These are phyloP conservation scores for Suzukiozyma palmioleophila DNA, from an alignment of 1,139 yeast species.

Conservation along the genomic window DNA sequence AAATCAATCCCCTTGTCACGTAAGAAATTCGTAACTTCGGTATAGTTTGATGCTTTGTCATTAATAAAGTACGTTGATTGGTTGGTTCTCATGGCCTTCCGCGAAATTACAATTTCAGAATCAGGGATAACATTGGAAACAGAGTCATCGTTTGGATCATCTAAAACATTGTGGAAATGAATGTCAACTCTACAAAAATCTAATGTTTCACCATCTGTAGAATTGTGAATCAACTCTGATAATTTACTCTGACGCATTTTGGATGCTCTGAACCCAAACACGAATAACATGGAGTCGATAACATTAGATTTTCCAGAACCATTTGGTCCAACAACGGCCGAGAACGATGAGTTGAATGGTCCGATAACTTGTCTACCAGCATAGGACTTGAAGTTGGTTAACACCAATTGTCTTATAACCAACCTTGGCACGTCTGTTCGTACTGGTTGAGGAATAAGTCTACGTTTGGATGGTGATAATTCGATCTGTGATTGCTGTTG, in stretches of 20 bases:
- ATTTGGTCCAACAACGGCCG: slow-evolving; percentile 99
- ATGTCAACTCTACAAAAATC: slow-evolving; percentile 87
- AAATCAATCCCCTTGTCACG: slow-evolving; percentile 88
- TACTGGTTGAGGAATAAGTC: slow-evolving; percentile 14
- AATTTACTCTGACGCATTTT: slow-evolving; percentile 96
- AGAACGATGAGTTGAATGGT: slow-evolving; percentile 88
- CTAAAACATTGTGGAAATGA: slow-evolving; percentile 78
- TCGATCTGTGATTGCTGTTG: slow-evolving; percentile 27
- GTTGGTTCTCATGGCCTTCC: slow-evolving; percentile 76
- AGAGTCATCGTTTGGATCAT: slow-evolving; percentile 42
- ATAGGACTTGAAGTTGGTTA: slow-evolving; percentile 89
- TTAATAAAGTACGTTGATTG: slow-evolving; percentile 77
- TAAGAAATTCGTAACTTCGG: slow-evolving; percentile 73
- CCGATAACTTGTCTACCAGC: slow-evolving; percentile 95
- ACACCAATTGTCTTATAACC: slow-evolving; percentile 67
- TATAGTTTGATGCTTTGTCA: slow-evolving; percentile 63
- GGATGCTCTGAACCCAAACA: slow-evolving; percentile 93
- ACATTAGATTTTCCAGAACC: slow-evolving; percentile 98
- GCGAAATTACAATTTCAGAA: slow-evolving; percentile 64
- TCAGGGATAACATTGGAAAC: slow-evolving; percentile 42
- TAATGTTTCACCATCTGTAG: slow-evolving; percentile 58
- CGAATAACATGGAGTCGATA: slow-evolving; percentile 91
- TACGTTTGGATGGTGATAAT: slow-evolving; percentile 25
- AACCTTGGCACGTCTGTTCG: slow-evolving; percentile 47
- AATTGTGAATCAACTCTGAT: slow-evolving; percentile 86